Base-by-base conservation (phyloP, 805 yeast species). In the Candida saitoana region DNA sequence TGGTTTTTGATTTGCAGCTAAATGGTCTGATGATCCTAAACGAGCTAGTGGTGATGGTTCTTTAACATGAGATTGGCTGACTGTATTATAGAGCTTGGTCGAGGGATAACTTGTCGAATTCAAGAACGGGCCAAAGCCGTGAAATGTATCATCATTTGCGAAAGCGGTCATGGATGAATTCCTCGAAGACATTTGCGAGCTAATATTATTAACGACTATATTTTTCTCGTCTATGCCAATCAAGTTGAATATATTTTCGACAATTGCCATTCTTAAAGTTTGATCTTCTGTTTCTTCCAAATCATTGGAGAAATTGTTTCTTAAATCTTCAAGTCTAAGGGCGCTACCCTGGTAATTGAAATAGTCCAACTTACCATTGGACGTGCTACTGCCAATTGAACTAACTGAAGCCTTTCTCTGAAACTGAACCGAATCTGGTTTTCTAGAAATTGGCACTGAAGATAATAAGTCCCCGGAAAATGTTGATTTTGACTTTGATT, bases 381-480 rank as follows among this genome's bases (percentile, higher is more conserved):
- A 36, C 9, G 31, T 11, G 5, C 8, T 24, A n/a, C 38, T 36
- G n/a, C 30, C 18, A 24, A 36, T 24, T 6, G 37, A 34, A 18
- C 14, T 9, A 9, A 34, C 16, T 6, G 38, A 36, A 14, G 38
- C 12, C 19, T 36, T 36, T 24, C 50, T 49, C 19, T 49, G 51
- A 14, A 48, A 47, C 46, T 52, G 52, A 47, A 60, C 48, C 45
- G 55, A 60, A 36, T 57, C 59, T 2, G 67, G 54, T 43, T 54
- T 57, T 40, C 83, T 65, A 1, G 83, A 73, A 5, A 85, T 58
- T 1, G 95, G 93, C 1, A 83, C 96, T 41, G 84, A 85, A 0
- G 96, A 84, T 8, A 89, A 63, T 39, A 89, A 67, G 56, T 88
- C 96, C 20, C 96, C 96, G 0, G 96, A 96, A 53, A 84, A 87